These are phyloP conservation scores for Xylaria sp. DNA, from an alignment of 2,329 filamentous ascomycete species.

Conservation along the genomic window DNA sequence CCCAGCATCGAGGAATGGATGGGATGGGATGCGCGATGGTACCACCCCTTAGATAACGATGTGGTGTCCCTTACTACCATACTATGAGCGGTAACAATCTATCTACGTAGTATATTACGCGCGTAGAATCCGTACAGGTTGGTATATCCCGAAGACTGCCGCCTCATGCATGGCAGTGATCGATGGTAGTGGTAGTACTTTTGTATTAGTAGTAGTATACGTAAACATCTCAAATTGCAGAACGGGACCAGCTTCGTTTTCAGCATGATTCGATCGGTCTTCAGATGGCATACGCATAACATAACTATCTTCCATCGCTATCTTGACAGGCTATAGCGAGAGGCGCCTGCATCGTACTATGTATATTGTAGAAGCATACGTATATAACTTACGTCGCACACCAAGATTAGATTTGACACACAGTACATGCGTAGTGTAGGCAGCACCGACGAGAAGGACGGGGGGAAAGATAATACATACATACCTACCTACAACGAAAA, in stretches of 20 bases:
- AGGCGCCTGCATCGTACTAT: conserved; percentile 6
- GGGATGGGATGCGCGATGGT: not conserved
- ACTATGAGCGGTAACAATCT: conserved; percentile 4
- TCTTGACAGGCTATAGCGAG: not conserved
- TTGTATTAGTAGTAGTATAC: not conserved
- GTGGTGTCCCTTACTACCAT: conserved; percentile 3
- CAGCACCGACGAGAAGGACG: not conserved
- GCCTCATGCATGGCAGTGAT: conserved; percentile 3
- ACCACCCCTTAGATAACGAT: conserved; percentile 2
- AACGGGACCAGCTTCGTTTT: conserved; percentile 5
- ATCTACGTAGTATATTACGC: conserved; percentile 15
- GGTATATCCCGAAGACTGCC: conserved; percentile 18
- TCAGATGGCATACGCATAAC: not conserved
- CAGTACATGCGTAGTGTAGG: not conserved
- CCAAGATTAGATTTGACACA: not conserved
- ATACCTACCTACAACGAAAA: not conserved
- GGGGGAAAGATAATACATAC: not conserved
- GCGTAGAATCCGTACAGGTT: conserved; percentile 6
- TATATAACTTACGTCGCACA: not conserved
- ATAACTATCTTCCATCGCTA: not conserved
- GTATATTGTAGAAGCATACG: not conserved
- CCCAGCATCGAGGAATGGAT: conserved; percentile 10
- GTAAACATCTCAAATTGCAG: conserved; percentile 2
- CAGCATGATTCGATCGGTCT: conserved; percentile 2
- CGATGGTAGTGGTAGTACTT: not conserved